phyloP scores from a whole-genome alignment of 1,139 yeast species.

The Pichiaceae sp. region DNA sequence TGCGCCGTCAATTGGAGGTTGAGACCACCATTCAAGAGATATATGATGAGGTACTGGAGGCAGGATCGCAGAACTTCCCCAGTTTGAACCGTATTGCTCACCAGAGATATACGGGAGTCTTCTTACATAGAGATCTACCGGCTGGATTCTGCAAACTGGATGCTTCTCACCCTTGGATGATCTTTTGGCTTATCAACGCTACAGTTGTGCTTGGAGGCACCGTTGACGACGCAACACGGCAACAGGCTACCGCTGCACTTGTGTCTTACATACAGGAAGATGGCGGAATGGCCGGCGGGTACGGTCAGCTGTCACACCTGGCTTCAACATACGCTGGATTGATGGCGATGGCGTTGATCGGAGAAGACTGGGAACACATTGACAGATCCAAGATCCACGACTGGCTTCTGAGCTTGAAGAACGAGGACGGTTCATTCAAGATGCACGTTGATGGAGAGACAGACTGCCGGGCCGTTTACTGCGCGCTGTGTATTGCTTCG shows the following conservation, averaged over 20 bases:
- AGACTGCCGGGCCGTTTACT: constrained; percentile 83
- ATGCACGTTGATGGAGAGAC: constrained; percentile 78
- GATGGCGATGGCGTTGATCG: constrained; percentile 48
- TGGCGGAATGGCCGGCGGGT: constrained; percentile 79
- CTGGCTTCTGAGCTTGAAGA: constrained; percentile 64
- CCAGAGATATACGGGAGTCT: constrained; percentile 28
- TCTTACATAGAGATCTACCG: constrained; percentile 42
- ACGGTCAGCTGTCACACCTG: constrained; percentile 70
- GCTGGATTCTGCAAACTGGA: constrained; percentile 46
- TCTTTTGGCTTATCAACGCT: constrained; percentile 76
- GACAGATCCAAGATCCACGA: constrained; percentile 39
- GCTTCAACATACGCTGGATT: constrained; percentile 83
- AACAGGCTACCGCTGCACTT: constrained; percentile 16
- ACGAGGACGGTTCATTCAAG: constrained; percentile 60
- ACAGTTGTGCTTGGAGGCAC: constrained; percentile 30
- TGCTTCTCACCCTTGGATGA: constrained; percentile 87
- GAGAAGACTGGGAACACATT: constrained; percentile 32
- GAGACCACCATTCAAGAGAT: constrained; percentile 21
- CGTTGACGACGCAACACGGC: constrained; percentile 23
- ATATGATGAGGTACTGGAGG: constrained; percentile 21
- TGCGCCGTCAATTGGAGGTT: constrained; percentile 22
- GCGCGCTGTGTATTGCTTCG: constrained; percentile 72
- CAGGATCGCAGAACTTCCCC: constrained; percentile 22
- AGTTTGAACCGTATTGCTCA: constrained; percentile 28
- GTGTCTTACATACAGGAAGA: constrained; percentile 8